A percentile compares a stretch with the other conserved stretches of the same genome.
Conservation (phyloP, 2,329 filamentous ascomycete genomes). For the Biscogniauxia marginata region DNA sequence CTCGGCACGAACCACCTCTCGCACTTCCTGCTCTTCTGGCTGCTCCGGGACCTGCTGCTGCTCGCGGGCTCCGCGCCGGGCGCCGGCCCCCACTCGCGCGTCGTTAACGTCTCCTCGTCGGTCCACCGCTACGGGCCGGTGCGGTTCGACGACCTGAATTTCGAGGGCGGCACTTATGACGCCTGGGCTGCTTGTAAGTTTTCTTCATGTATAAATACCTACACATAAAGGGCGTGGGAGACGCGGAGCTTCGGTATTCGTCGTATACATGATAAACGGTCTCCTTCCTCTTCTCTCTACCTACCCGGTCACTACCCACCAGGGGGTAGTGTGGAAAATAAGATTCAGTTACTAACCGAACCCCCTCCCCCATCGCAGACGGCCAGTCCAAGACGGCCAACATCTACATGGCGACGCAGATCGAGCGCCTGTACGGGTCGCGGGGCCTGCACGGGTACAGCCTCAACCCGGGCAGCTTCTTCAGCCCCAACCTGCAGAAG, state of each 20-base stretch:
- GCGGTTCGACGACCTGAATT: conserved; percentile 40
- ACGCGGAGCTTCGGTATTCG: too few relatives aligned
- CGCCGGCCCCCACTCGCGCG: conserved; percentile 43
- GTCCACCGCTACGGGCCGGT: conserved; percentile 38
- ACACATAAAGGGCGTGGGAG: too few relatives aligned
- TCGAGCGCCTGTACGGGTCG: conserved; percentile 44
- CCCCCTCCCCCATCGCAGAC: too few relatives aligned
- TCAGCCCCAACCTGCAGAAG: conserved; percentile 30
- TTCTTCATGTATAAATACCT: too few relatives aligned
- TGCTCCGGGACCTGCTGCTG: conserved; percentile 43
- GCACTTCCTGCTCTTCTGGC: conserved; percentile 50
- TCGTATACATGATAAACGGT: too few relatives aligned
- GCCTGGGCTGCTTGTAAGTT: conserved; percentile 20
- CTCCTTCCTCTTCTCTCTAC: too few relatives aligned
- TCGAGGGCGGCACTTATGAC: conserved; percentile 33
- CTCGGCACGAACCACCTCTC: conserved; percentile 15
- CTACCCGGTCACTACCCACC: too few relatives aligned
- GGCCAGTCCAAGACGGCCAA: conserved; percentile 46
- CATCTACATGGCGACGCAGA: conserved; percentile 47
- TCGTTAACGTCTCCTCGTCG: conserved; percentile 43
- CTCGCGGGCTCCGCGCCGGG: conserved; percentile 39
- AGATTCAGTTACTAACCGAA: too few relatives aligned
- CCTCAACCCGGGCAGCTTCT: conserved; percentile 46
- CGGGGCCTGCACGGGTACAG: conserved; percentile 41
- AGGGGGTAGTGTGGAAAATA: too few relatives aligned